Evolutionary conservation across 2,329 filamentous ascomycete species (phyloP), one percentile per base, ranked within the genome.

Genomic region (Talaromyces piceae): DNA sequence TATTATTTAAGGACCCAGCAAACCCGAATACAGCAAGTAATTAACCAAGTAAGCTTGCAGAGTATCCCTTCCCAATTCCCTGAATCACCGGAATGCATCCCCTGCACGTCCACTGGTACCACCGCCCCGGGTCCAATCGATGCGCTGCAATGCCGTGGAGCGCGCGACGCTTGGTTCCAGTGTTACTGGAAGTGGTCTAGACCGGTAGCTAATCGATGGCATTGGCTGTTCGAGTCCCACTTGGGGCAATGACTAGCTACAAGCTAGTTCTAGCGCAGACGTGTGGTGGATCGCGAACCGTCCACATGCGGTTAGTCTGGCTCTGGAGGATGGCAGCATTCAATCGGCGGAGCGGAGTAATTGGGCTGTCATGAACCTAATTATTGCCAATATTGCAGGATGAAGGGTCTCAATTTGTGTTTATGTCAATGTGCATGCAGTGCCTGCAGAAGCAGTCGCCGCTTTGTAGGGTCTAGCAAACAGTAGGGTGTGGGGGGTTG

Each of bases 401-500:
- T n/a, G n/a, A n/a, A n/a, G n/a, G n/a, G n/a, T n/a, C n/a, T n/a
- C n/a, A n/a, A n/a, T n/a, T n/a, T n/a, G n/a, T n/a, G n/a, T n/a
- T n/a, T n/a, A n/a, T n/a, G n/a, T n/a, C n/a, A n/a, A n/a, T n/a
- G n/a, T n/a, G n/a, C n/a, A n/a, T n/a, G n/a, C n/a, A n/a, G n/a
- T n/a, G n/a, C n/a, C n/a, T n/a, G n/a, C n/a, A n/a, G n/a, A n/a
- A n/a, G n/a, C n/a, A n/a, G n/a, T n/a, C n/a, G n/a, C n/a, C 30
- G 47, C 25, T 28, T 20, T 18, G 23, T 22, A 22, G 16, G 25
- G 41, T 39, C 30, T 26, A 48, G 28, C 26, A 18, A 28, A 30
- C 23, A 45, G 44, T 43, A 45, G 47, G 37, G 45, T 26, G 45
- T 44, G 45, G 33, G 27, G 28, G 27, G 33, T 31, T 47, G 37